phyloP scores from a whole-genome alignment of 2,329 filamentous ascomycete species.

The Claviceps sp. region DNA sequence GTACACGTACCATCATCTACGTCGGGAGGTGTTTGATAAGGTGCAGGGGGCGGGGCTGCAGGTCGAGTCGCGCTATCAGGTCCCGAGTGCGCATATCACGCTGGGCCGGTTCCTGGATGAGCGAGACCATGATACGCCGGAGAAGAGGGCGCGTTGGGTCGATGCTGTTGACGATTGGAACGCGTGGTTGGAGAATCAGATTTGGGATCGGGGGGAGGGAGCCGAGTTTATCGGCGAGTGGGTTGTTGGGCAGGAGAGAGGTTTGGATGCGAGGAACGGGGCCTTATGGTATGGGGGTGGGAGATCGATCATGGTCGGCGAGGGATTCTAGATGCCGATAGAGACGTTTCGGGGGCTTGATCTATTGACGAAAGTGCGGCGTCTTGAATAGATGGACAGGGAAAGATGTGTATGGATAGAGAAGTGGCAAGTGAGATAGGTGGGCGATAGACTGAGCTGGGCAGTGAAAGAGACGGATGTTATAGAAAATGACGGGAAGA shows the following conservation, averaged over 20 bases:
- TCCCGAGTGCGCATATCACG: conserved; percentile 82
- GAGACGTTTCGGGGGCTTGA: neutral
- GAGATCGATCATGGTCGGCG: conserved; percentile 49
- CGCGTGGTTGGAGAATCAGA: conserved; percentile 53
- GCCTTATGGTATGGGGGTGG: conserved; percentile 81
- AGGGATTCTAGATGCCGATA: conserved; percentile 37
- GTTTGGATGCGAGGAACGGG: conserved; percentile 63
- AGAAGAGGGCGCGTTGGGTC: conserved; percentile 52
- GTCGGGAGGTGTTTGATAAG: conserved; percentile 59
- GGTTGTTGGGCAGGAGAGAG: conserved; percentile 76
- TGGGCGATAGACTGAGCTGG: too few relatives aligned
- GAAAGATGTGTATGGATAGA: too few relatives aligned
- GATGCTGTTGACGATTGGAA: conserved; percentile 65
- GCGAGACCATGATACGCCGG: conserved; percentile 45
- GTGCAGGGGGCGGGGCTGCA: conserved; percentile 49
- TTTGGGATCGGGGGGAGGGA: conserved; percentile 44
- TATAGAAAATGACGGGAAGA: too few relatives aligned
- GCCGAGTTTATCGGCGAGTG: conserved; percentile 52
- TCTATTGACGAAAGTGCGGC: too few relatives aligned
- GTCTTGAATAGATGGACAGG: too few relatives aligned
- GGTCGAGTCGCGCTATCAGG: conserved; percentile 69
- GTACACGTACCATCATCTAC: conserved; percentile 85
- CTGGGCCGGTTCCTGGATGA: conserved; percentile 66
- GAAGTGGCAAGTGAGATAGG: too few relatives aligned
- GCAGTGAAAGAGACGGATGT: too few relatives aligned